phyloP scores from a whole-genome alignment of 2,329 filamentous ascomycete genomes.

The Phialophora chinensis region DNA sequence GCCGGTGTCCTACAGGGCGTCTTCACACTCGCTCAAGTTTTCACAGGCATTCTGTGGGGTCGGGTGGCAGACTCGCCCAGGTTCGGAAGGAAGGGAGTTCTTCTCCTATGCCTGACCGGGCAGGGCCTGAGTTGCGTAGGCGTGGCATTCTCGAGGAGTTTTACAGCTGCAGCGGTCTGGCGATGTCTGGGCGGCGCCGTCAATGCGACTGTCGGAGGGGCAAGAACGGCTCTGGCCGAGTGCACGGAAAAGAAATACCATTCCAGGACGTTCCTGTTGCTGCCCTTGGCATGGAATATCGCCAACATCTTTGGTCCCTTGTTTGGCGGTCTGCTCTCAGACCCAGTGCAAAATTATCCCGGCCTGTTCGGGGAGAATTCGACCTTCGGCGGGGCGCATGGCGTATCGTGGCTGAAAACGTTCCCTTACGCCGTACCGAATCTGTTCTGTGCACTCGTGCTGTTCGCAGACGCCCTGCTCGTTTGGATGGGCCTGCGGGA shows the following conservation, averaged over 20 bases:
- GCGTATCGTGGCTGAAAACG: constrained; percentile 65
- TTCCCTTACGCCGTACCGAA: constrained; percentile 74
- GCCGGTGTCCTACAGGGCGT: constrained; percentile 73
- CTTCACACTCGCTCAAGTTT: constrained; percentile 75
- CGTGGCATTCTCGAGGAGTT: constrained; percentile 71
- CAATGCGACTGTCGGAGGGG: constrained; percentile 75
- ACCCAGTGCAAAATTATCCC: constrained; percentile 69
- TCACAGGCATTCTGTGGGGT: constrained; percentile 78
- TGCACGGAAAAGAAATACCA: constrained; percentile 72
- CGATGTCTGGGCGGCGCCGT: constrained; percentile 69
- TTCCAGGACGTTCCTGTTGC: constrained; percentile 61
- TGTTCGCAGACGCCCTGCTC: constrained; percentile 60
- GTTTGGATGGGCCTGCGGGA: constrained; percentile 72
- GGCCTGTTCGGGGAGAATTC: constrained; percentile 66
- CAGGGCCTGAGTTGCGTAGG: constrained; percentile 69
- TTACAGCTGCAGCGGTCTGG: constrained; percentile 67
- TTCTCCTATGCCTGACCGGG: constrained; percentile 76
- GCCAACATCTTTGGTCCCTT: constrained; percentile 61
- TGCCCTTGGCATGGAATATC: constrained; percentile 72
- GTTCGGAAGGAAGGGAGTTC: constrained; percentile 73
- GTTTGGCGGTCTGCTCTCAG: constrained; percentile 70
- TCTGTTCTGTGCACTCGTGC: constrained; percentile 66
- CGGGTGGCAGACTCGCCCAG: constrained; percentile 53
- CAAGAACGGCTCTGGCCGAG: constrained; percentile 74
- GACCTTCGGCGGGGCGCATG: constrained; percentile 60